Evolutionary conservation across 2,329 filamentous ascomycete genomes (phyloP).

Genomic region (Trichoderma atrobrunneum): DNA sequence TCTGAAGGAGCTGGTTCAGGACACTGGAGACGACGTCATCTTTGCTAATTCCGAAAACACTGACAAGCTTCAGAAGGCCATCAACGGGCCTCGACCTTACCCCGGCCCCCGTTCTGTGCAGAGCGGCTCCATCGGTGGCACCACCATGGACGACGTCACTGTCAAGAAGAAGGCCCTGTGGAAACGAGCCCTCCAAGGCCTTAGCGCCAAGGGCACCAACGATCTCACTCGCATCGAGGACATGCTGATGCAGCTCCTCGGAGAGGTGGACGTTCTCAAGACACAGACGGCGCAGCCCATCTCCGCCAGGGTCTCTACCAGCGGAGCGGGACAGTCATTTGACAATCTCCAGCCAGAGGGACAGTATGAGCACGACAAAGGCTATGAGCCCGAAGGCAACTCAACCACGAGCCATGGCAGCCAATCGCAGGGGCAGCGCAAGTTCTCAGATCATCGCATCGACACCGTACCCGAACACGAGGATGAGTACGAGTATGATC

Average conservation of each 20-base stretch:
- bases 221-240: slow-evolving; percentile 87
- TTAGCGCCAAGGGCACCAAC: slow-evolving; percentile 82
- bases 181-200: slow-evolving; percentile 84
- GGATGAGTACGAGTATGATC: slow-evolving; percentile 65
- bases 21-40: slow-evolving; percentile 79
- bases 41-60: slow-evolving; percentile 86
- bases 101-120: slow-evolving; percentile 64
- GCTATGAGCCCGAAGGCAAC: slow-evolving; percentile 83
- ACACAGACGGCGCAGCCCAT: slow-evolving; percentile 47
- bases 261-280: slow-evolving; percentile 84
- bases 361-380: slow-evolving; percentile 66
- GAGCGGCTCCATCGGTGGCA: slow-evolving; percentile 54
- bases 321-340: slow-evolving; percentile 60
- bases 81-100: slow-evolving; percentile 83
- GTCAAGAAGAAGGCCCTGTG: slow-evolving; percentile 92
- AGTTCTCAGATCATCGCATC: slow-evolving; percentile 73
- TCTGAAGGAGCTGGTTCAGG: slow-evolving; percentile 86
- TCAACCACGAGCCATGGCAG: slow-evolving; percentile 65
- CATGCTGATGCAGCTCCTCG: slow-evolving; percentile 87
- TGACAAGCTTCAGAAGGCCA: slow-evolving; percentile 76
- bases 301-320: slow-evolving; percentile 33
- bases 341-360: slow-evolving; percentile 63
- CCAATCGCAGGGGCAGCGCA: slow-evolving; percentile 61
- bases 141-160: slow-evolving; percentile 52
- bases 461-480: slow-evolving; percentile 85